These are phyloP conservation scores for Mitragyna speciosa DNA, from an alignment of 257 asterid species.

Conservation along the genomic window DNA sequence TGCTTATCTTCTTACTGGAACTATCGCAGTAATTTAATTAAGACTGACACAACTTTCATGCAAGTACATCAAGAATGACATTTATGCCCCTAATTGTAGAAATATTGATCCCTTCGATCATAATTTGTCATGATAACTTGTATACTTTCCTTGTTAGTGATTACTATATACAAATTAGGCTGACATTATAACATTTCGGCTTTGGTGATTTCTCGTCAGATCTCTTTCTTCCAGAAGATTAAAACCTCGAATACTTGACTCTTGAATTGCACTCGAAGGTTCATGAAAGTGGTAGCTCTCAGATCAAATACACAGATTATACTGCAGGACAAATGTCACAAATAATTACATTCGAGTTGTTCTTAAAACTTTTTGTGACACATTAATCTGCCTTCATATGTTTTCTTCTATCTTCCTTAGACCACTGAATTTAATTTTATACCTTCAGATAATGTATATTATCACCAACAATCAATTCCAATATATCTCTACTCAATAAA, in stretches of 20 bases:
- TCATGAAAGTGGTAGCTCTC: too few species aligned
- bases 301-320: too few species aligned
- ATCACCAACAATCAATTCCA: background rate
- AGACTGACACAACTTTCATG: background rate
- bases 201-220: background rate
- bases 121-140: background rate
- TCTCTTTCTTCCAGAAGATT: background rate
- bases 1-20: background rate
- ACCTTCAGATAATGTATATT: too few species aligned
- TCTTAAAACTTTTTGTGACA: too few species aligned
- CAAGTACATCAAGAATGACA: background rate
- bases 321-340: too few species aligned
- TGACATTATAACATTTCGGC: too few species aligned
- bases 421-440: too few species aligned
- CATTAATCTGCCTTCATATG: too few species aligned
- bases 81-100: background rate
- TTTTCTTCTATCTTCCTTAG: too few species aligned
- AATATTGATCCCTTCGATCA: background rate
- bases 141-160: background rate
- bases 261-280: too few species aligned
- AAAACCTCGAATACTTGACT: background rate
- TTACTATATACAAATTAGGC: background rate
- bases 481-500: background rate
- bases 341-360: too few species aligned
- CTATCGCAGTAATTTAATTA: too few species aligned